A percentile compares a stretch with the other conserved stretches of the same genome.
phyloP scores from a whole-genome alignment of 2,329 filamentous ascomycete genomes.

The Cytospora piceicola region DNA sequence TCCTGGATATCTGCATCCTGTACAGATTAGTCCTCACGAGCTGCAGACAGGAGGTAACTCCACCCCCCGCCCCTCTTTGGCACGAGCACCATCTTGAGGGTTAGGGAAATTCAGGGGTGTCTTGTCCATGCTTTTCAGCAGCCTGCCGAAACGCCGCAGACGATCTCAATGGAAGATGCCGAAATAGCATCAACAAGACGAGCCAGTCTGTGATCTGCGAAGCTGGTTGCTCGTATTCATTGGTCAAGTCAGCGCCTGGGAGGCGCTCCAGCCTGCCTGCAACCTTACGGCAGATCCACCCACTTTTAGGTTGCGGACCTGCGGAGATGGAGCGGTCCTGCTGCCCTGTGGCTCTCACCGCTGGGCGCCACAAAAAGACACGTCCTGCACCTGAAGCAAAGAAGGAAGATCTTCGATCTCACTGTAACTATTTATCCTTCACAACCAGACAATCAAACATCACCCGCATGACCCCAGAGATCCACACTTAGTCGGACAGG shows the following conservation, averaged over 20 bases:
- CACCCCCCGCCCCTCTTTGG: neutral
- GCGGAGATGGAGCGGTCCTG: neutral
- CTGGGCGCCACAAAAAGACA: neutral
- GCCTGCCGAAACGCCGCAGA: neutral
- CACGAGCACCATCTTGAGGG: neutral
- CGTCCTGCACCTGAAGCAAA: neutral
- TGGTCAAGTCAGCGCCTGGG: neutral
- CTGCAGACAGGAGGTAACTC: neutral
- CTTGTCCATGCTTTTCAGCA: neutral
- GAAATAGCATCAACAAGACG: neutral
- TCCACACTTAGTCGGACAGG: neutral
- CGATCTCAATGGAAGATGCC: conserved; percentile 1
- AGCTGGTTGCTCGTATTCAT: neutral
- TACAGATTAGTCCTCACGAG: neutral
- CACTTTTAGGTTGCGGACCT: neutral
- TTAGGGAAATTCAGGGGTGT: neutral
- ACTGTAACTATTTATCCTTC: conserved; percentile 9
- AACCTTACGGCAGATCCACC: neutral
- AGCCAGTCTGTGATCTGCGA: neutral
- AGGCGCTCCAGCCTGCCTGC: conserved; percentile 1
- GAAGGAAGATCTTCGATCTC: neutral
- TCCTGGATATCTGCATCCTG: neutral
- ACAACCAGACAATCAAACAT: neutral
- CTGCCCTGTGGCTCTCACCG: neutral
- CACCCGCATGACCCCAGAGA: neutral